Evolutionary conservation across 176 grass and related monocot genomes (phyloP), one percentile per base, ranked within the genome.

Genomic region (Aechmea fasciata): DNA sequence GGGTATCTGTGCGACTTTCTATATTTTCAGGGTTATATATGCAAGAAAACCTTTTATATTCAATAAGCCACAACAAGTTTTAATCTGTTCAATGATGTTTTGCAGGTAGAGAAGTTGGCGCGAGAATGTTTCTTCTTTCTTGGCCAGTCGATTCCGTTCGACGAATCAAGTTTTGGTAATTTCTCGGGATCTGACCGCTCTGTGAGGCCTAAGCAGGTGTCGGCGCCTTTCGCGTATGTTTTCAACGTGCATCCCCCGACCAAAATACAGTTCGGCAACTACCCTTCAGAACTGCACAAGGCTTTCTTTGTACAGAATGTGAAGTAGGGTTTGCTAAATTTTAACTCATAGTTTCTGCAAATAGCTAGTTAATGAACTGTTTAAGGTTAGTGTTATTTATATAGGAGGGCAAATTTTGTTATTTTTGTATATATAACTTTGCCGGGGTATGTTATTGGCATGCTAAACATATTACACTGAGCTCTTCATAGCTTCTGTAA

Each of bases 111-210:
- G 70, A 96, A 75, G 68, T 67, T 86, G 77, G 92, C 92, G 2
- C 83, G 85, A 70, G 92, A 91, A 51, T 80, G 79, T 57, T 88
- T 89, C 69, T 88, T 91, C 77, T 86, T 84, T 72, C 85, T 96
- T 26, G 64, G 51, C 0, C 73, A 84, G 75, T 96, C 92, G 11
- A 88, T 96, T 71, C 57, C 84, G 66, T 96, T 88, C 63, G 83
- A 96, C 77, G 92, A 96, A 80, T 78, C 67, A 23, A 96, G 73
- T 71, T 79, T 96, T 11, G 82, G 73, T 15, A 79, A 75, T 71
- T 86, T 96, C 65, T 79, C 80, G 23, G 66, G 77, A n/a, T 68
- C 47, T 33, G 70, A 71, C 14, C 79, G 69, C 11, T 72, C 71
- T 7, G 22, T 75, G 33, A 86, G 75, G 78, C 69, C 73, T 63